A percentile compares a stretch with the other conserved stretches of the same genome.
Evolutionary conservation across 2,329 filamentous ascomycete species (phyloP).

Genomic region (Aspergillus amoenus): DNA sequence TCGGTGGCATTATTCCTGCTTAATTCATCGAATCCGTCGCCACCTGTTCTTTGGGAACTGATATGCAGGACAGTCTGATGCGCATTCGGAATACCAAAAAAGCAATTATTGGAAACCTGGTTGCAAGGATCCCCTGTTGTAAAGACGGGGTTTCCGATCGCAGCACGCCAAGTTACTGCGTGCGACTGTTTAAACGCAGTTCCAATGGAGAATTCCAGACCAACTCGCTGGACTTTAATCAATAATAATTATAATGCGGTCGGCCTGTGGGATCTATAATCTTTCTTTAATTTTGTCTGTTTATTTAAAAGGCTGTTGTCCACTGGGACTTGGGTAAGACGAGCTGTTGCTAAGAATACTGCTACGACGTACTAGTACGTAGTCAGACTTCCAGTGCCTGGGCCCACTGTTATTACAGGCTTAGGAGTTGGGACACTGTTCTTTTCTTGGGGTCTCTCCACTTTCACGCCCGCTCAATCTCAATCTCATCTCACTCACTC

Average conservation of each 20-base stretch:
- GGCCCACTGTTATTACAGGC: conserved; percentile 2
- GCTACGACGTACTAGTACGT: background rate
- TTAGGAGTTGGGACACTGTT: conserved; percentile 1
- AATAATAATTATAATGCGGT: background rate
- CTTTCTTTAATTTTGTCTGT: background rate
- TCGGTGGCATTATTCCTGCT: too few species aligned
- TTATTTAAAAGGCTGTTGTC: background rate
- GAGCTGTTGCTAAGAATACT: conserved; percentile 1
- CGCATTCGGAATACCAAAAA: background rate
- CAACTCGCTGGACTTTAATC: background rate
- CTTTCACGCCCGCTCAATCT: conserved; percentile 19
- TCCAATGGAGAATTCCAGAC: background rate
- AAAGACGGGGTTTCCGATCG: background rate
- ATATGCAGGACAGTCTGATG: background rate
- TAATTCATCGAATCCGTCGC: too few species aligned
- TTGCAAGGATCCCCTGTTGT: background rate
- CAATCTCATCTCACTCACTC: conserved; percentile 21
- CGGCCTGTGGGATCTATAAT: background rate
- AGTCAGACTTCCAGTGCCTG: background rate
- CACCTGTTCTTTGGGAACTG: too few species aligned
- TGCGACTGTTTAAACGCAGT: background rate
- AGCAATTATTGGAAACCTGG: background rate
- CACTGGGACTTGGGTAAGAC: background rate
- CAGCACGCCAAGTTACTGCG: background rate
- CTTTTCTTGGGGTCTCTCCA: conserved; percentile 6